These are phyloP conservation scores for Curvularia spicifera DNA, from an alignment of 2,329 filamentous ascomycete genomes.

Conservation along the genomic window DNA sequence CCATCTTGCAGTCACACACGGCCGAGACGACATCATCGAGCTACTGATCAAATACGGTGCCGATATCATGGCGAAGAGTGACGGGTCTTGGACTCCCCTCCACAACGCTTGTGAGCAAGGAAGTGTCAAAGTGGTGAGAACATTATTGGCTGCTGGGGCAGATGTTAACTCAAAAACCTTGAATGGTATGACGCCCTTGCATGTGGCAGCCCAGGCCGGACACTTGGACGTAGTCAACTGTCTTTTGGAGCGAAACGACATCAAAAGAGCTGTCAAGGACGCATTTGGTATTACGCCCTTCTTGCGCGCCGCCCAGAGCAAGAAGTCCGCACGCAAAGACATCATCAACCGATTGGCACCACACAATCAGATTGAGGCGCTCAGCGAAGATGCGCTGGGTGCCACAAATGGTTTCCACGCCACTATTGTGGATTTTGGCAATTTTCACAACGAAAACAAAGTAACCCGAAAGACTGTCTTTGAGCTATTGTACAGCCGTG, in stretches of 20 bases:
- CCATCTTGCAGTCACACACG: constrained; percentile 45
- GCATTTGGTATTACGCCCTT: constrained; percentile 54
- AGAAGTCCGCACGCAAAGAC: constrained; percentile 41
- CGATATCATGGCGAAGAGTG: constrained; percentile 43
- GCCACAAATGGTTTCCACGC: constrained; percentile 49
- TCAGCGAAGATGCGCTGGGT: constrained; percentile 44
- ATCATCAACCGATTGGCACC: constrained; percentile 53
- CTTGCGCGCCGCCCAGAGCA: constrained; percentile 51
- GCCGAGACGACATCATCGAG: constrained; percentile 47
- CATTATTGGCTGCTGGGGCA: constrained; percentile 42
- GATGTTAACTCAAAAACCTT: constrained; percentile 43
- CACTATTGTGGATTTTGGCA: constrained; percentile 50
- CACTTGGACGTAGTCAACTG: constrained; percentile 47
- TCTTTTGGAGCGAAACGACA: constrained; percentile 45
- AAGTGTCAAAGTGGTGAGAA: constrained; percentile 39
- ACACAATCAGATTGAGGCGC: constrained; percentile 48
- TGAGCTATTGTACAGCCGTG: constrained; percentile 46
- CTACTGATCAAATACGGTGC: constrained; percentile 41
- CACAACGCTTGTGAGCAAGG: constrained; percentile 47
- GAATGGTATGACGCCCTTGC: constrained; percentile 48
- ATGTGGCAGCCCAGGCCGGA: constrained; percentile 47
- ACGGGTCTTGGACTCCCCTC: constrained; percentile 44
- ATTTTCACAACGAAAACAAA: constrained; percentile 46
- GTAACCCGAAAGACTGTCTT: constrained; percentile 43
- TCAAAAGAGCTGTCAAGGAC: constrained; percentile 51